Evolutionary conservation across 352 stramenopile genomes (phyloP), one percentile per base, ranked within the genome.

Genomic region (Globisporangium apiculatum): DNA sequence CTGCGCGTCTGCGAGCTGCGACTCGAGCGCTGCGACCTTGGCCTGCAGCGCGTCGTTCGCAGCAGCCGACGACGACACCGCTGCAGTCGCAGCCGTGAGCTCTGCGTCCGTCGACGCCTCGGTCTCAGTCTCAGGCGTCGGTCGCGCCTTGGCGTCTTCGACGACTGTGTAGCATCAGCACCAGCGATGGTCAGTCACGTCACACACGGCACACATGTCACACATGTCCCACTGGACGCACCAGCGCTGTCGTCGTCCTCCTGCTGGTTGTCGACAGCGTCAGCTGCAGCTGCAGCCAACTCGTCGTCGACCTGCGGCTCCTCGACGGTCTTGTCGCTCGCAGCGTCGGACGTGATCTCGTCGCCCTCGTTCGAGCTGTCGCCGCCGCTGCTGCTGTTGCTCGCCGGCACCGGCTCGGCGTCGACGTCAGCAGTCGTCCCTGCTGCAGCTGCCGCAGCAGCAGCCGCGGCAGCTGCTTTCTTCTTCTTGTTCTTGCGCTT

Each of bases 401-500:
- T 40, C 11, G 43, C 17, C 15, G 40, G 53, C 2, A 31, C 53
- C 11, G 55, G 36, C 35, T 61, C 48, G 6, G 38, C 40, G 7
- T 50, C 54, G 3, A 43, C 56, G 24, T 49, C 15, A 9, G n/a
- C n/a, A 1, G 14, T 12, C 17, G 43, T 17, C 11, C 36, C 31
- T 56, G 50, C 5, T 3, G 51, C 37, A 43, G 41, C 24, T 17
- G 36, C 45, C 9, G 43, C 3, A 2, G 45, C 35, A 36, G 41
- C 42, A 0, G 38, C 12, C 6, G 50, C 36, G 5, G 57, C 24
- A 24, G 53, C 24, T 7, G 51, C 7, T 48, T 63, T 64, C 52
- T 64, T 64, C 58, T 64, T 64, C 10, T 65, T 65, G 47, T 71
- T 69, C 60, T 68, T 69, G 43, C 61, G 56, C 64, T 72, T 74